Evolutionary conservation across 78 protist genomes (phyloP).

Genomic region (Pigoraptor vietnamica): DNA sequence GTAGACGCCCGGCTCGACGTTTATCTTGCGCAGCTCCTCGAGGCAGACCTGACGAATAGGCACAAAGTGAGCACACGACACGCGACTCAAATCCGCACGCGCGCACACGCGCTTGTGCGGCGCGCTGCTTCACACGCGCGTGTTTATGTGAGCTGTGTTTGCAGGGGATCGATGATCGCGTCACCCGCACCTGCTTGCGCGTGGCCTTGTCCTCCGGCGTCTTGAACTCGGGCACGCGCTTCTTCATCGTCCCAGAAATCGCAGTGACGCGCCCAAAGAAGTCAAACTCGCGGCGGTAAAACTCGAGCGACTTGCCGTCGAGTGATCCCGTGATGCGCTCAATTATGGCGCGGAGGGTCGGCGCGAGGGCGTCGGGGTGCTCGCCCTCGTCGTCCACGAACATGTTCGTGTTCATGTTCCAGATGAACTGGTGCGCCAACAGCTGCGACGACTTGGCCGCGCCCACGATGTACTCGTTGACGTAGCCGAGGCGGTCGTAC

Average conservation of each 20-base stretch:
- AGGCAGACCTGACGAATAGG: not conserved
- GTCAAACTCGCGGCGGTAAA: constrained; percentile 63
- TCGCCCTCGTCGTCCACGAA: constrained; percentile 29
- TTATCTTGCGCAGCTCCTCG: constrained; percentile 26
- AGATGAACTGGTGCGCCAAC: constrained; percentile 77
- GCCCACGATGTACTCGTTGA: constrained; percentile 3
- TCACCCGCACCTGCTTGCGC: not conserved
- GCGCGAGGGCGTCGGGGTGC: constrained; percentile 33
- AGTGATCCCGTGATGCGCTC: constrained; percentile 30
- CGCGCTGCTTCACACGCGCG: no score
- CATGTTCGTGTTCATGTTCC: constrained; percentile 72
- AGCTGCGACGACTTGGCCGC: constrained; percentile 4
- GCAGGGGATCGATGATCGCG: no score
- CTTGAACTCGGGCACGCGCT: constrained; percentile 6
- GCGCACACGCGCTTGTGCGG: no score
- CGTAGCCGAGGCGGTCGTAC: constrained; percentile 40
- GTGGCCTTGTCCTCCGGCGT: not conserved
- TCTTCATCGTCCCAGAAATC: constrained; percentile 67
- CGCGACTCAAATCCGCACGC: not conserved
- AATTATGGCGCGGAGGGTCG: constrained; percentile 24
- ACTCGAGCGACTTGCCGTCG: not conserved
- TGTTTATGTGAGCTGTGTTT: no score
- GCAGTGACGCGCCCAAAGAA: constrained; percentile 66
- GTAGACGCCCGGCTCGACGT: constrained; percentile 36
- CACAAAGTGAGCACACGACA: no score